phyloP scores from a whole-genome alignment of 768 basidiomycete genomes.

The Lactarius deliciosus region DNA sequence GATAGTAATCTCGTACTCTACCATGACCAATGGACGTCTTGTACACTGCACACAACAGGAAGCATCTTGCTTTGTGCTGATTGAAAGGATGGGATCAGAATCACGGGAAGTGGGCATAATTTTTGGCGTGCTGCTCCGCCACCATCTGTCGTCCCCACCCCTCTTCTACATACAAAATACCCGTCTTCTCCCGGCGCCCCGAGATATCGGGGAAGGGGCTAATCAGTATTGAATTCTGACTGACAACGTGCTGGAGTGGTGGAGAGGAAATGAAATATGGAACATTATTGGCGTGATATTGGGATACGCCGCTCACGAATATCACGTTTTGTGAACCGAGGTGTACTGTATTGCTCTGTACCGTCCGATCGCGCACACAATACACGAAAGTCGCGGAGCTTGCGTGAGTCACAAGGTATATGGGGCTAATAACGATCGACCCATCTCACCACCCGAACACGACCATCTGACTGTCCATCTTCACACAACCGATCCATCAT shows the following conservation, averaged over 20 bases:
- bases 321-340: background rate
- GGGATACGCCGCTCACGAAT: background rate
- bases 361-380: background rate
- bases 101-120: background rate
- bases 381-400: conserved; percentile 3
- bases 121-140: background rate
- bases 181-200: background rate
- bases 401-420: background rate
- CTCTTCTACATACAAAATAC: background rate
- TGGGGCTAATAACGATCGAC: background rate
- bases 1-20: conserved; percentile 21
- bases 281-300: background rate
- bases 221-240: conserved; percentile 4
- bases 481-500: background rate
- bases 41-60: background rate
- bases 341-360: background rate
- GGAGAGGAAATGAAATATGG: conserved; percentile 1
- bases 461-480: background rate
- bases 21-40: conserved; percentile 16
- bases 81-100: background rate
- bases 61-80: background rate
- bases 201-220: conserved; percentile 11
- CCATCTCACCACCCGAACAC: background rate
- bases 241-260: conserved; percentile 25
- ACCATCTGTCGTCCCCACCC: background rate